Conservation (phyloP, 2,329 filamentous ascomycete species). For the Chalaropsis thielavioides region DNA sequence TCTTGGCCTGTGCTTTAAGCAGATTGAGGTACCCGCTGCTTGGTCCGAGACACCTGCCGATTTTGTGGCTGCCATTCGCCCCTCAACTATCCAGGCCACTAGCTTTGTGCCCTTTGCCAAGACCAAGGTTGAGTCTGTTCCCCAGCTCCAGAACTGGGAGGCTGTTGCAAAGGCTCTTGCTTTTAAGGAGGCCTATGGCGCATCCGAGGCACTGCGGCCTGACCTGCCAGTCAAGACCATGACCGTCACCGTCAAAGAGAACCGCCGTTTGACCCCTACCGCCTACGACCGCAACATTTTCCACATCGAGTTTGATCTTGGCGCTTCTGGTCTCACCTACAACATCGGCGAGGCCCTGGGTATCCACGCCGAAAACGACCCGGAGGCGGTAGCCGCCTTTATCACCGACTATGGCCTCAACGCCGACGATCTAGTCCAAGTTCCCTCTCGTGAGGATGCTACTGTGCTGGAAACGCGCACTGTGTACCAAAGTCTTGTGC, state of each 20-base stretch:
- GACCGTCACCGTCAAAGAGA: constrained; percentile 85
- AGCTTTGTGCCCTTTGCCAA: constrained; percentile 75
- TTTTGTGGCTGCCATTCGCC: constrained; percentile 21
- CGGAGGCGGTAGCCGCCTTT: constrained; percentile 63
- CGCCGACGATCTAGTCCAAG: constrained; percentile 72
- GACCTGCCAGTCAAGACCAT: constrained; percentile 76
- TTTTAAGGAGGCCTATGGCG: constrained; percentile 90
- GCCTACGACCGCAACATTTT: constrained; percentile 98
- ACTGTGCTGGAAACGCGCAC: constrained; percentile 71
- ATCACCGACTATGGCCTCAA: constrained; percentile 82
- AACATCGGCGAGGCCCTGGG: constrained; percentile 95
- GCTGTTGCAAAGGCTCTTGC: constrained; percentile 70
- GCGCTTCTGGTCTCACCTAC: constrained; percentile 80
- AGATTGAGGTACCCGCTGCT: constrained; percentile 60
- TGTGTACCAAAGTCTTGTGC: constrained; percentile 76
- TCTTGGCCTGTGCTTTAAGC: constrained; percentile 46
- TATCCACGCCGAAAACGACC: constrained; percentile 89
- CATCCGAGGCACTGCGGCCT: constrained; percentile 59
- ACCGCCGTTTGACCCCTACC: constrained; percentile 73
- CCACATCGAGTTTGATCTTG: constrained; percentile 97
- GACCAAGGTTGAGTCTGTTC: constrained; percentile 51
- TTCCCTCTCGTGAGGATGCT: constrained; percentile 68
- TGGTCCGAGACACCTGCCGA: constrained; percentile 54
- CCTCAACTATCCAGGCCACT: constrained; percentile 56
- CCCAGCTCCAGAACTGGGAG: constrained; percentile 61